phyloP scores from a whole-genome alignment of 495 filamentous ascomycete species.

The Saxophila tyrrhenica region DNA sequence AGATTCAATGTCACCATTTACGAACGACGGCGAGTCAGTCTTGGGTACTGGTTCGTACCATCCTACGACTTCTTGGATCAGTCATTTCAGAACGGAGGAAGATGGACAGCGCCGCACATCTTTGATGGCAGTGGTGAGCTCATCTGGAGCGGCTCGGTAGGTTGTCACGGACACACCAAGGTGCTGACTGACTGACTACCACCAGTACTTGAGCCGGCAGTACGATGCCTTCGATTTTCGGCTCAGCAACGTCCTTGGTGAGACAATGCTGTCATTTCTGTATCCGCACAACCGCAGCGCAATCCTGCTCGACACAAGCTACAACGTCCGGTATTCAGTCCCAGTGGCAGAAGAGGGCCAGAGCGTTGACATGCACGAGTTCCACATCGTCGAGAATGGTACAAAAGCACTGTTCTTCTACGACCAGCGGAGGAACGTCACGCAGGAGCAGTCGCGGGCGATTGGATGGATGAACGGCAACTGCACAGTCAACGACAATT shows the following conservation, averaged over 20 bases:
- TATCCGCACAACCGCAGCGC: background rate
- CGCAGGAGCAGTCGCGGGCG: background rate
- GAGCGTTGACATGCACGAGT: background rate
- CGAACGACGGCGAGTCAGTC: background rate
- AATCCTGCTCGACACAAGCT: background rate
- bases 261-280: background rate
- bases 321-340: background rate
- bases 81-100: background rate
- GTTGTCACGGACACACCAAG: too few species aligned
- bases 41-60: constrained; percentile 1
- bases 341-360: background rate
- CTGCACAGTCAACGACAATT: background rate
- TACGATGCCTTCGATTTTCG: background rate
- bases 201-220: background rate
- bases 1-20: background rate
- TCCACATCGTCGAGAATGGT: background rate
- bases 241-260: background rate
- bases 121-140: background rate
- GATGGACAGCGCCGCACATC: background rate
- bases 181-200: background rate
- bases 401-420: background rate
- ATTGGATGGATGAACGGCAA: background rate
- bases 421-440: background rate
- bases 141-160: background rate
- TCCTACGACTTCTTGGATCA: background rate